Evolutionary conservation across 148 eudicot species (phyloP).

Genomic region (Vaccinium myrtillus): DNA sequence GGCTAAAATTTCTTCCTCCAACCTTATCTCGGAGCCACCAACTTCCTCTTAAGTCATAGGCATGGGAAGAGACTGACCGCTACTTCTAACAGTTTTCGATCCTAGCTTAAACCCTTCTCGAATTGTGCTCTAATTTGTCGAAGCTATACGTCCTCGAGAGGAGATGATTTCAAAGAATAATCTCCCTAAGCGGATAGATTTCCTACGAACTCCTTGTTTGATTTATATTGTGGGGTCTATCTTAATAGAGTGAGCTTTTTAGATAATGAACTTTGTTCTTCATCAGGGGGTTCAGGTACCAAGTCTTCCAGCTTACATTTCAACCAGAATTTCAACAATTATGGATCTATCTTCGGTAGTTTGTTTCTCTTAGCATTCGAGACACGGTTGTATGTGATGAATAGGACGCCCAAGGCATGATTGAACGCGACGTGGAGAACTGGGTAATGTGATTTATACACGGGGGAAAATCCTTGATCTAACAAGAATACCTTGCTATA

Average conservation of each 20-base stretch:
- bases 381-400: not conserved
- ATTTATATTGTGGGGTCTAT: not conserved
- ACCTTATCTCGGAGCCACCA: too few species aligned
- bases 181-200: too few species aligned
- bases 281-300: not conserved
- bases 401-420: not conserved
- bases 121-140: too few species aligned
- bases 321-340: not conserved
- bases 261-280: not conserved
- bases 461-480: not conserved
- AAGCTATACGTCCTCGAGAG: too few species aligned
- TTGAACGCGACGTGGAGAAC: too few species aligned
- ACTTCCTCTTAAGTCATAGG: too few species aligned
- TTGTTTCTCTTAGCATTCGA: not conserved
- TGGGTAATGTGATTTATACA: too few species aligned
- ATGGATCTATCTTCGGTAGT: not conserved
- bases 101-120: too few species aligned
- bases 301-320: not conserved
- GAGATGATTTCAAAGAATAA: too few species aligned
- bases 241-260: not conserved
- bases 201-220: not conserved
- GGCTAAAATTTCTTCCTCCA: too few species aligned
- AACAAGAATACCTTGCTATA: not conserved
- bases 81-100: too few species aligned
- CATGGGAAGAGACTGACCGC: too few species aligned